Evolutionary conservation across 306 rosid species (phyloP), one percentile per base, ranked within the genome.

Genomic region (Hippophae rhamnoides): DNA sequence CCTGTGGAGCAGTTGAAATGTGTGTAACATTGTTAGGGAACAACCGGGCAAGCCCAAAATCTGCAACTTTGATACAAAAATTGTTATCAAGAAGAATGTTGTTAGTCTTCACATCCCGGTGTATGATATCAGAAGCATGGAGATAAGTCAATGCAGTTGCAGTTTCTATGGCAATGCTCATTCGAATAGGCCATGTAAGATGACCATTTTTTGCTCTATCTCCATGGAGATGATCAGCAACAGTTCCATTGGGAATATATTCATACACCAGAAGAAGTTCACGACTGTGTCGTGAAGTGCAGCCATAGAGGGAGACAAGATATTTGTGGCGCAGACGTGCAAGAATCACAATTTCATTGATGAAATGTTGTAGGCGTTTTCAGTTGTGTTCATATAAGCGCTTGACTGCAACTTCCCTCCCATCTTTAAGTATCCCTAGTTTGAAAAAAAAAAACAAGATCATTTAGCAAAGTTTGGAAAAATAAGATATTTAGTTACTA

Each of bases 351-450:
- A 89, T 64, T 72, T 86, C 97, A 61, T 83, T 86, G 57, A 72
- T 65, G 54, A 86, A 86, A 18, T 86, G 89, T 44, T 84, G 79
- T 7, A 72, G 76, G 10, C 79, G 70, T 71, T 53, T 76, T 60
- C 73, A 72, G 57, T 76, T 86, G 64, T 84, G 85, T 63, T 84
- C 76, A 8, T 71, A 84, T 11, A 89, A 66, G 60, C 77, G 79
- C 67, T 86, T 89, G 54, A 89, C 79, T 40, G 95, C 92, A 59
- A 86, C 97, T 78, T 89, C 97, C n/a, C 90, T 69, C 41, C 90
- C 89, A 64, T 89, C 96, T 60, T 60, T 61, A 48, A 89, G 90
- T 48, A 73, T 79, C 5, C 94, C 90, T 89, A 56, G 51, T 13
- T 71, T 66, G 26, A 43, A n/a, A 52, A 70, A 52, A 70, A 45